A percentile compares a stretch with the other conserved stretches of the same genome.
These are phyloP conservation scores for Colletotrichum phormii DNA, from an alignment of 2,329 filamentous ascomycete genomes.

Conservation along the genomic window DNA sequence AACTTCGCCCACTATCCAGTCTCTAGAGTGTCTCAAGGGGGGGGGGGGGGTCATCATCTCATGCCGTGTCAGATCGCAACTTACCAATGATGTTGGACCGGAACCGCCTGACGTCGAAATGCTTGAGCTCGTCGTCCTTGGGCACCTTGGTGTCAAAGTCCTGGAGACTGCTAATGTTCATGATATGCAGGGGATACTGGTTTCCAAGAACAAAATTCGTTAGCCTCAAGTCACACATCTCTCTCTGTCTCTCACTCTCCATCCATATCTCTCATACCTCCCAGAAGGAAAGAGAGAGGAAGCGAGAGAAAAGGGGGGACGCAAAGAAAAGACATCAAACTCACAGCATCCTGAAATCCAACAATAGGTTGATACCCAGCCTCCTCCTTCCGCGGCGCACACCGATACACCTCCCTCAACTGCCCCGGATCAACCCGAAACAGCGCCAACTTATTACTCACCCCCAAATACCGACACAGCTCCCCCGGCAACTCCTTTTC, in stretches of 20 bases:
- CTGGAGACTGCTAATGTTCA: slow-evolving; percentile 73
- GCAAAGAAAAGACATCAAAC: slow-evolving; percentile 43
- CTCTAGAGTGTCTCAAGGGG: no score
- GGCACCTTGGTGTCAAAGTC: slow-evolving; percentile 69
- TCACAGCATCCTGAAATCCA: slow-evolving; percentile 77
- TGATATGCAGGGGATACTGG: slow-evolving; percentile 76
- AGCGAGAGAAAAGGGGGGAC: not conserved
- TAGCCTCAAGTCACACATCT: not conserved
- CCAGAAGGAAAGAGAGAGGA: not conserved
- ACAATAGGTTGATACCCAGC: slow-evolving; percentile 74
- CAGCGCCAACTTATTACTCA: slow-evolving; percentile 73
- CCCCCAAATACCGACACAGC: slow-evolving; percentile 73
- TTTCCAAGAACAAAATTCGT: not conserved
- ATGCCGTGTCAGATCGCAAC: slow-evolving; percentile 32
- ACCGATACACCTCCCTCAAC: slow-evolving; percentile 69
- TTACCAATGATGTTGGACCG: slow-evolving; percentile 78
- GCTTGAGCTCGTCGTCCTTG: slow-evolving; percentile 58
- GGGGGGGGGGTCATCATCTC: slow-evolving; percentile 1
- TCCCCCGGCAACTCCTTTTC: slow-evolving; percentile 69
- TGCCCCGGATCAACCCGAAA: slow-evolving; percentile 74
- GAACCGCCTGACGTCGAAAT: slow-evolving; percentile 73
- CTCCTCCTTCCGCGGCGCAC: slow-evolving; percentile 67
- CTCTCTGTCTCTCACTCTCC: not conserved
- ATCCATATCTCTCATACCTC: not conserved
- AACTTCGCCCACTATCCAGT: no score